A percentile compares a stretch with the other conserved stretches of the same genome.
Evolutionary conservation across 441 rosid genomes (phyloP).

Genomic region (Raphanus hybrid): DNA sequence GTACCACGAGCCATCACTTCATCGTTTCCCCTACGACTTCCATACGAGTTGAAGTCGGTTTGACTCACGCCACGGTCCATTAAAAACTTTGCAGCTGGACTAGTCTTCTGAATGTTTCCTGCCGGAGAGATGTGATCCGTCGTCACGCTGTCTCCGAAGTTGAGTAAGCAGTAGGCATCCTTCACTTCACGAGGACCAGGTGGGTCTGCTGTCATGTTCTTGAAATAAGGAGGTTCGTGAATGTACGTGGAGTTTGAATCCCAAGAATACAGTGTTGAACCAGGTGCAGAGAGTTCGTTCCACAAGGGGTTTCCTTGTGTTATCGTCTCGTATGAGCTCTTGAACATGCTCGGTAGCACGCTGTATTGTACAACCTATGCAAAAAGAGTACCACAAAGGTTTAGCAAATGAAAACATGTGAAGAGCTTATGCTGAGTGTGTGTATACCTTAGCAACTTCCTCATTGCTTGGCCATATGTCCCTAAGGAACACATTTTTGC

Average conservation of each 20-base stretch:
- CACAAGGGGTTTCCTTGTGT: slow-evolving; percentile 65
- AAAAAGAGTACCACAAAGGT: slow-evolving; percentile 12
- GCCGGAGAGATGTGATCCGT: slow-evolving; percentile 73
- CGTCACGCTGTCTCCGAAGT: slow-evolving; percentile 67
- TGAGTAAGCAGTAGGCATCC: slow-evolving; percentile 67
- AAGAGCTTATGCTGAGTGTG: neutral
- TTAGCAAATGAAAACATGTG: slow-evolving; percentile 11
- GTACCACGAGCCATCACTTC: slow-evolving; percentile 71
- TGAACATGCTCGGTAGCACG: slow-evolving; percentile 68
- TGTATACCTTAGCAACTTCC: slow-evolving; percentile 62
- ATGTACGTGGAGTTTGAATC: slow-evolving; percentile 64
- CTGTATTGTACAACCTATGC: slow-evolving; percentile 54
- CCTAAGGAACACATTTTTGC: slow-evolving; percentile 52
- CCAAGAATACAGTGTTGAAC: slow-evolving; percentile 57
- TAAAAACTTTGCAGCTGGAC: slow-evolving; percentile 67
- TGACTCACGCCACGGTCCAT: slow-evolving; percentile 54
- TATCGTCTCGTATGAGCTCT: slow-evolving; percentile 57
- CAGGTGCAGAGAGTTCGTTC: slow-evolving; percentile 58
- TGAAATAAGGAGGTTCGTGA: slow-evolving; percentile 70
- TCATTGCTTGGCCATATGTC: slow-evolving; percentile 71
- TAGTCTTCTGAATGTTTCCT: slow-evolving; percentile 62
- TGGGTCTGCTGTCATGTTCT: slow-evolving; percentile 57
- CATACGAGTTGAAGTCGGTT: slow-evolving; percentile 67
- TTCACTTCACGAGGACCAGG: slow-evolving; percentile 64
- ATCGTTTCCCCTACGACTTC: slow-evolving; percentile 69